These are phyloP conservation scores for Yamadazyma jaroonii DNA, from an alignment of 1,139 yeast genomes.

Conservation along the genomic window DNA sequence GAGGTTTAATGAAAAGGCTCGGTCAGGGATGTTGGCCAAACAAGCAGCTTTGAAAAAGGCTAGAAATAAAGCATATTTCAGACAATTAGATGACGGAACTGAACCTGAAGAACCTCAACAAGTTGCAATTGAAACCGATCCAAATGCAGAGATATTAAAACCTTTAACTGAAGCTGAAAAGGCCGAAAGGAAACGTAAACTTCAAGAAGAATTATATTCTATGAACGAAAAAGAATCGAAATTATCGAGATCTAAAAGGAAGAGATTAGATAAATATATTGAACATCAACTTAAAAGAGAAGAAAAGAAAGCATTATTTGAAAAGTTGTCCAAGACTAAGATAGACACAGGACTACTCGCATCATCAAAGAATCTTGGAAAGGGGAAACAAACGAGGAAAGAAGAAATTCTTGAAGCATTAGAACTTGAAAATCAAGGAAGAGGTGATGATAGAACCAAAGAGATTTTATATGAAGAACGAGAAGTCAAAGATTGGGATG, in stretches of 20 bases:
- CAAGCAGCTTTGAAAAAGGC: constrained; percentile 67
- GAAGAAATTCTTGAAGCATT: constrained; percentile 77
- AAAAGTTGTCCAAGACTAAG: constrained; percentile 68
- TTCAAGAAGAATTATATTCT: constrained; percentile 54
- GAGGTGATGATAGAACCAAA: constrained; percentile 61
- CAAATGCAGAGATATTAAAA: constrained; percentile 60
- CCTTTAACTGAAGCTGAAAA: constrained; percentile 57
- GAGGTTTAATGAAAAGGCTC: constrained; percentile 82
- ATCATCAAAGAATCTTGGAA: constrained; percentile 75
- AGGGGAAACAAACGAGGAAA: constrained; percentile 67
- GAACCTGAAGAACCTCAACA: constrained; percentile 15
- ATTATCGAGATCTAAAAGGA: constrained; percentile 69
- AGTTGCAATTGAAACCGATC: constrained; percentile 25
- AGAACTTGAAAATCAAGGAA: constrained; percentile 69
- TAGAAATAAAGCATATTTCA: constrained; percentile 63
- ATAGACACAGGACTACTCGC: constrained; percentile 69
- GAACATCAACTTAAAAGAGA: constrained; percentile 90
- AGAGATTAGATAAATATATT: constrained; percentile 71
- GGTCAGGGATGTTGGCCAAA: constrained; percentile 81
- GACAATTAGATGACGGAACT: constrained; percentile 39
- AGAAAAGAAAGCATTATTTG: constrained; percentile 75
- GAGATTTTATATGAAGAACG: constrained; percentile 70
- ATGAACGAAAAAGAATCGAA: constrained; percentile 63
- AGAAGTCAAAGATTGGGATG: constrained; percentile 63
- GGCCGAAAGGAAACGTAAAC: constrained; percentile 59